Evolutionary conservation across 208 protist genomes (phyloP).

Genomic region (Spongospora subterranea): DNA sequence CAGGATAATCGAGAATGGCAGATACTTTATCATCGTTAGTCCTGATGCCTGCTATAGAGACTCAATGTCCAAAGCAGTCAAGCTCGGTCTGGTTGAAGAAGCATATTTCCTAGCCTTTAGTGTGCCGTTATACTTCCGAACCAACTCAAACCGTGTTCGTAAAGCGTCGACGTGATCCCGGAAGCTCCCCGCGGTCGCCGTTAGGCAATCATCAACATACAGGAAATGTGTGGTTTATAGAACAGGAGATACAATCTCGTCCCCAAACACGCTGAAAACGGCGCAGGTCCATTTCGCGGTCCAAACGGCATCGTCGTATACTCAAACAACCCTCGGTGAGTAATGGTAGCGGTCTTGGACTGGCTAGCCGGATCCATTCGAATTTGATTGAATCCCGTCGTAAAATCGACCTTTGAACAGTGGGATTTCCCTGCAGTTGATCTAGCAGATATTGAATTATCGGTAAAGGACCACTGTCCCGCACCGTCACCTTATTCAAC

Average conservation of each 20-base stretch:
- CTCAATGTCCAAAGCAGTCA: neutral
- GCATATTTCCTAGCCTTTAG: neutral
- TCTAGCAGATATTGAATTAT: neutral
- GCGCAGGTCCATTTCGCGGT: neutral
- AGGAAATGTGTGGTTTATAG: neutral
- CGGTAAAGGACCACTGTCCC: neutral
- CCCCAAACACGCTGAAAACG: neutral
- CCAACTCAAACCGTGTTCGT: neutral
- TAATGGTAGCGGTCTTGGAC: neutral
- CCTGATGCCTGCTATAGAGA: neutral
- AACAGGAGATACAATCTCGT: too few relatives aligned
- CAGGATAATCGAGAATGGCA: neutral
- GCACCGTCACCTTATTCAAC: neutral
- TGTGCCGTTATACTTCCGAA: neutral
- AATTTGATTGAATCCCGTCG: neutral
- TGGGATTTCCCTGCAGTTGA: neutral
- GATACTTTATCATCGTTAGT: neutral
- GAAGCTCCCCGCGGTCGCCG: neutral
- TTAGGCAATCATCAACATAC: neutral
- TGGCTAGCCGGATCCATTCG: neutral
- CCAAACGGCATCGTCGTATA: neutral
- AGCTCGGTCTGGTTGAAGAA: neutral
- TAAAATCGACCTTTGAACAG: neutral
- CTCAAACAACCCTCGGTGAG: neutral
- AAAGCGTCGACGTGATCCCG: neutral